phyloP scores from a whole-genome alignment of 148 eudicot genomes.

The Vaccinium vitisidaea region DNA sequence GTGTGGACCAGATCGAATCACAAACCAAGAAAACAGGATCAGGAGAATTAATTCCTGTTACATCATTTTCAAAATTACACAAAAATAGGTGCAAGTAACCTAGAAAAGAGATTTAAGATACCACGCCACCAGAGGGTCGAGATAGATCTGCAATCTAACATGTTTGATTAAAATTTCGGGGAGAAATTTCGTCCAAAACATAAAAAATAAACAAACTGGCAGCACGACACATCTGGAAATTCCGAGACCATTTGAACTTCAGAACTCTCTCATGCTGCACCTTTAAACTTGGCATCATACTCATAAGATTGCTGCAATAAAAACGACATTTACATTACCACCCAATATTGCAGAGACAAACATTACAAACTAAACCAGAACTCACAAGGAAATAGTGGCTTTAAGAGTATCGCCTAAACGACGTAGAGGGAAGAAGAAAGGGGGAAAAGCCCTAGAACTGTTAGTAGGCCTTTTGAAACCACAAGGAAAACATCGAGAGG shows the following conservation, averaged over 20 bases:
- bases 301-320: slow-evolving; percentile 76
- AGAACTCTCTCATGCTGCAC: slow-evolving; percentile 22
- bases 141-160: background rate
- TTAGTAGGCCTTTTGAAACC: background rate
- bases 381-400: background rate
- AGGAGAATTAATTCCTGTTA: background rate
- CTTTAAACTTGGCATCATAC: slow-evolving; percentile 67
- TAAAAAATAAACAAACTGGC: background rate
- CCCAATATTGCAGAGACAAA: background rate
- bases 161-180: background rate
- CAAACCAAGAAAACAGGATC: slow-evolving; percentile 1
- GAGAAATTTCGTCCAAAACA: background rate
- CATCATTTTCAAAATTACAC: background rate
- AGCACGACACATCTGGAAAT: background rate
- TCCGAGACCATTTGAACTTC: background rate
- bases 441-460: background rate
- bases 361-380: background rate
- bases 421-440: background rate
- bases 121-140: background rate
- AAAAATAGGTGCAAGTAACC: background rate
- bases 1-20: background rate
- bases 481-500: background rate
- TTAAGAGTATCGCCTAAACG: background rate
- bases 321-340: background rate
- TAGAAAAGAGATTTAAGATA: background rate